Evolutionary conservation across 768 basidiomycete species (phyloP), one percentile per base, ranked within the genome.

Genomic region (Tubosaeta brunneosetosa): DNA sequence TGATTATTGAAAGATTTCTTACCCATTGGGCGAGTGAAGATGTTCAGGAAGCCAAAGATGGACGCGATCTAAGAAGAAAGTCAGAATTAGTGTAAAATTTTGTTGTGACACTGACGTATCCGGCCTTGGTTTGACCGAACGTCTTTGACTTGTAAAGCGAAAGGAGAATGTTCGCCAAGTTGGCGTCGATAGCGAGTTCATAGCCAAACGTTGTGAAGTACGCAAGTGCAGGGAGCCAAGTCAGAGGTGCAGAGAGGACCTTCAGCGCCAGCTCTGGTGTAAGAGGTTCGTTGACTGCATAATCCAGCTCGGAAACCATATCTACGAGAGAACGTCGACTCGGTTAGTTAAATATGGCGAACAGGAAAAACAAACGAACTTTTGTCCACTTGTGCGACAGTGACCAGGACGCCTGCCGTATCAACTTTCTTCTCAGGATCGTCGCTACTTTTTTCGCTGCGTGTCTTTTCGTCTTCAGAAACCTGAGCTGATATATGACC

Each of bases 131-230:
- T 59, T 79, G 78, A 14, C 73, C 72, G 49, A 83, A 76, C 13
- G 60, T 42, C 4, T 66, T 58, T 40, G 64, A 63, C 53, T 70
- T 67, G 63, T 70, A 76, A 16, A 77, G 59, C 9, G 41, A 60
- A 55, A 71, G 74, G 14, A 82, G 64, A 8, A 78, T 70, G 51
- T 68, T 74, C n/a, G 77, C 73, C 57, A 83, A 67, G 53, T 76
- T 75, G 7, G 74, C 75, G 57, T 85, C 80, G 40, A 85, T 73
- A 1, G 77, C 75, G 7, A 85, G 73, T 63, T 84, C 83, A 43
- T 76, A 73, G 0, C 83, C 82, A 56, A 84, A 83, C 3, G 81
- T 80, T 1, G 76, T 76, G 34, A 77, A 55, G 52, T 84, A 84
- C 12, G 75, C 77, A 9, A 81, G 60, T 0, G 76, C 65, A 0